Evolutionary conservation across 2,329 filamentous ascomycete species (phyloP), one percentile per base, ranked within the genome.

Genomic region (Calonectria pauciramosa): DNA sequence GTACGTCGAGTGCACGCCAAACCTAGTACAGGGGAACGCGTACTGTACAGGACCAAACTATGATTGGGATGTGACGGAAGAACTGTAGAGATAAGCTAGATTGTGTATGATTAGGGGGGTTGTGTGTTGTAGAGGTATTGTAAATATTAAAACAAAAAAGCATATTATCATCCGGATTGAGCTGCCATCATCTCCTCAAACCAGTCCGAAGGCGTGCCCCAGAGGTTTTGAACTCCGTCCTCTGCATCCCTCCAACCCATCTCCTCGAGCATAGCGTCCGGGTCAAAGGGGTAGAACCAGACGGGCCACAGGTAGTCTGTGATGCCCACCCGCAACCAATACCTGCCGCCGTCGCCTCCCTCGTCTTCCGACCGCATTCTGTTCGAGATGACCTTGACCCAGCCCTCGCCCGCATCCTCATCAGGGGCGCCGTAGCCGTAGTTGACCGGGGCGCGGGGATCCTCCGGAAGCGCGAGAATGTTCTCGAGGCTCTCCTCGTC

Each of bases 401-500:
- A 80, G 52, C 71, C 63, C 30, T 56, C 38, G 7, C 20, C 30
- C 23, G 34, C 36, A 23, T 76, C 49, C 4, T 65, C 67, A 23
- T 54, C 56, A 38, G 59, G 34, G 18, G 59, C 54, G 36, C 73
- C 74, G 26, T 52, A 30, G 18, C 51, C 51, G 32, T 54, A 54
- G 11, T 69, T 60, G 16, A 70, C n/a, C 41, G 66, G 30, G 38
- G 47, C 44, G 28, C 44, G 34, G 16, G 73, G 79, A 14, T 80
- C 73, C 41, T 77, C 73, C 2, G 79, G 76, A 47, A 80, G 71
- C 13, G 75, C 77, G 36, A 80, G 69, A 54, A 80, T 79, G 26
- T 72, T 73, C 49, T 80, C 73, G 26, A 80, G 71, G 60, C 78
- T 79, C 67, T 80, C 76, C 68, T 77, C 66, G 59, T 80, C 77